These are phyloP conservation scores for Pseudocercospora crystallina DNA, from an alignment of 2,329 filamentous ascomycete genomes.

Conservation along the genomic window DNA sequence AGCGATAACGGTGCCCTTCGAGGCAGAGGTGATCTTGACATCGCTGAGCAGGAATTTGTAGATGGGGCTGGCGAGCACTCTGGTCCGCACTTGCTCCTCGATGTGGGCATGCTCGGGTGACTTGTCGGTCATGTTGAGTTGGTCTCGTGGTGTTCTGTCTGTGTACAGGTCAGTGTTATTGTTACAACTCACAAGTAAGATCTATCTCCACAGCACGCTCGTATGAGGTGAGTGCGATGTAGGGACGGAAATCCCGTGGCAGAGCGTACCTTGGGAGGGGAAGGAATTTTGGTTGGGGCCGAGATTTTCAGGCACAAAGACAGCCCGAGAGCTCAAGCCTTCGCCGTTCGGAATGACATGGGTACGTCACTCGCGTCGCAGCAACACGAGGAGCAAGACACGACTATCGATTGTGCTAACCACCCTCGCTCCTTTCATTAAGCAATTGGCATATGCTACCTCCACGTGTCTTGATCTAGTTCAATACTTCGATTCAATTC, in stretches of 20 bases:
- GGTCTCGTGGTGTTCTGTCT: neutral
- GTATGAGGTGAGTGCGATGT: neutral
- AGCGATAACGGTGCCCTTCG: constrained; percentile 47
- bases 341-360: too few species aligned
- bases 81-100: constrained; percentile 42
- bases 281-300: neutral
- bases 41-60: constrained; percentile 49
- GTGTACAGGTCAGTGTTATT: constrained; percentile 4
- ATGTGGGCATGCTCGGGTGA: constrained; percentile 45
- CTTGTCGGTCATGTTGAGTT: constrained; percentile 28
- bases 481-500: neutral
- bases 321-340: too few species aligned
- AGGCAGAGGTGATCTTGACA: constrained; percentile 44
- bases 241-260: neutral
- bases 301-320: too few species aligned
- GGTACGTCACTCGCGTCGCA: too few species aligned
- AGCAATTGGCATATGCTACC: neutral
- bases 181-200: neutral
- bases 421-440: too few species aligned
- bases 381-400: too few species aligned
- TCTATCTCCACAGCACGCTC: neutral
- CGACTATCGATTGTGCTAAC: too few species aligned
- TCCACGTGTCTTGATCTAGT: neutral
- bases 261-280: constrained; percentile 3
- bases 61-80: constrained; percentile 46